These are phyloP conservation scores for Bassia scoparia DNA, from an alignment of 148 eudicot species.

Conservation along the genomic window DNA sequence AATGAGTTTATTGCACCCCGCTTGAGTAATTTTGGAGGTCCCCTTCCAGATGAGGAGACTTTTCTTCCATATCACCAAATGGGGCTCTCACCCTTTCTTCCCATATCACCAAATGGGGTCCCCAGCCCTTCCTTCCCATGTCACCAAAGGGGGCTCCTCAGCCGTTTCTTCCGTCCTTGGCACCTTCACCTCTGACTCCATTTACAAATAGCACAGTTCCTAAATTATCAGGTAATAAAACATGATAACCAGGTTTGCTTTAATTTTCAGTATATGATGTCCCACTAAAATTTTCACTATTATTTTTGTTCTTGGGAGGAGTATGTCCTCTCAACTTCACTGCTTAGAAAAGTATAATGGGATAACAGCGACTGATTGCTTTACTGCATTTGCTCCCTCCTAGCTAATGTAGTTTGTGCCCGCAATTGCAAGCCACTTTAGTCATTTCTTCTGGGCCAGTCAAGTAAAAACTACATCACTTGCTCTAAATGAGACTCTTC, in stretches of 20 bases:
- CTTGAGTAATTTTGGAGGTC: conserved; percentile 28
- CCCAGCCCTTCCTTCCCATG: conserved; percentile 50
- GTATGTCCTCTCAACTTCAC: conserved; percentile 65
- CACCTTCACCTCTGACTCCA: conserved; percentile 94
- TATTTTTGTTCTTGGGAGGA: conserved; percentile 41
- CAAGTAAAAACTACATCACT: conserved; percentile 63
- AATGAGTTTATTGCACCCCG: conserved; percentile 32
- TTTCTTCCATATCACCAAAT: conserved; percentile 63
- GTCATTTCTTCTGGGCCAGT: conserved; percentile 76
- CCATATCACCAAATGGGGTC: conserved; percentile 52
- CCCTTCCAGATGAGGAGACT: conserved; percentile 32
- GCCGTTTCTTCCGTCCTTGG: conserved; percentile 72
- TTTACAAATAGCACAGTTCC: conserved; percentile 83
- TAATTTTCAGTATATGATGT: background rate
- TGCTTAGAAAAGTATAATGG: conserved; percentile 59
- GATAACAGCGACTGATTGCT: conserved; percentile 73
- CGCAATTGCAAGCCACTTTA: conserved; percentile 81
- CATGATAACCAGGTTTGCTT: conserved; percentile 8
- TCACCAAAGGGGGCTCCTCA: conserved; percentile 75
- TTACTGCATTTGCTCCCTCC: conserved; percentile 57
- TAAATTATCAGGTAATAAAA: conserved; percentile 70
- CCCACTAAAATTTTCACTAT: background rate
- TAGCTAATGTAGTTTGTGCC: conserved; percentile 93
- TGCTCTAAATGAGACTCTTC: conserved; percentile 70
- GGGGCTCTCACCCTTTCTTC: conserved; percentile 61